phyloP scores from a whole-genome alignment of 306 rosid genomes.

The Gillenia trifoliata region DNA sequence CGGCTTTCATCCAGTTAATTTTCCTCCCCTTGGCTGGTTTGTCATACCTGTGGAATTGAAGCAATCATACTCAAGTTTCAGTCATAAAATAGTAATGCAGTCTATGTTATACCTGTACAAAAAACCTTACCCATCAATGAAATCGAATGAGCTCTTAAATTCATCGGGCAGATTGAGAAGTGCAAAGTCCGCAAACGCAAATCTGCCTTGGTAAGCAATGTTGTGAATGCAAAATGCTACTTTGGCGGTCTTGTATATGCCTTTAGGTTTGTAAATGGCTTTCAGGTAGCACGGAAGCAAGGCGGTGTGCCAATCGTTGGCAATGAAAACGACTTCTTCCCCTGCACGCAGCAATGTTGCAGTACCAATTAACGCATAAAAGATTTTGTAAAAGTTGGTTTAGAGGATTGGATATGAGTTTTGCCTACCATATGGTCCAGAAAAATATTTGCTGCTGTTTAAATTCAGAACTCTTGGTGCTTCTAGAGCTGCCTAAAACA shows the following conservation, averaged over 20 bases:
- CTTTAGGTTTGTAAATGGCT: constrained; percentile 45
- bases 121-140: constrained; percentile 65
- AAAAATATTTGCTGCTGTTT: constrained; percentile 44
- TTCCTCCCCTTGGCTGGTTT: constrained; percentile 68
- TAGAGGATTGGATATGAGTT: not conserved
- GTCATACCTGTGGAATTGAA: constrained; percentile 40
- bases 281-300: constrained; percentile 68
- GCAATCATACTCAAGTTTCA: constrained; percentile 1
- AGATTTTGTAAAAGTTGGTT: not conserved
- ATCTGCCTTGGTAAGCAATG: constrained; percentile 88
- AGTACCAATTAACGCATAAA: not conserved
- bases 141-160: constrained; percentile 69
- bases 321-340: constrained; percentile 64
- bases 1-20: constrained; percentile 81
- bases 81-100: not conserved
- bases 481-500: constrained; percentile 65
- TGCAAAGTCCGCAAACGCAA: constrained; percentile 42
- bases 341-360: constrained; percentile 38
- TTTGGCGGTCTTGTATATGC: constrained; percentile 48
- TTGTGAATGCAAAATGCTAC: constrained; percentile 76
- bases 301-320: constrained; percentile 88
- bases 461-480: constrained; percentile 70
- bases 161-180: constrained; percentile 60
- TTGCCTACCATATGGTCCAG: constrained; percentile 73
- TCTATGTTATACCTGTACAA: not conserved